Percentiles rank a stretch among this genome's conserved stretches.
Conservation (phyloP, 1,284 basidiomycete species). For the Apiotrichum akiyoshidainum region DNA sequence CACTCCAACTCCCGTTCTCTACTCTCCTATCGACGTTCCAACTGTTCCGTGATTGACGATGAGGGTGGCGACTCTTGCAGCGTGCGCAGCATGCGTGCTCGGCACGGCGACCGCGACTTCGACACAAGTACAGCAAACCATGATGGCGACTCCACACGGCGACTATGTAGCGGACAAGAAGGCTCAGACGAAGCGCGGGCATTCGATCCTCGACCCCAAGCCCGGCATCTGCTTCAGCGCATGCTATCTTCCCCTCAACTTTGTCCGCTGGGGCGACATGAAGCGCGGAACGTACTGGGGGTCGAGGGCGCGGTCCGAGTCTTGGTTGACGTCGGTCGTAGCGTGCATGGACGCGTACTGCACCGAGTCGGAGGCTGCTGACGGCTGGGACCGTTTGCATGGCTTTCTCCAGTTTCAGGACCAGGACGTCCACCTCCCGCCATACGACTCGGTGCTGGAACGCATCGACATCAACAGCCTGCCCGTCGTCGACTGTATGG, state of each 20-base stretch:
- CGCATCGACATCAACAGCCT: not conserved
- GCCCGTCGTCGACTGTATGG: slow-evolving; percentile 5
- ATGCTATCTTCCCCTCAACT: slow-evolving; percentile 13
- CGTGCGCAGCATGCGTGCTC: too few species aligned
- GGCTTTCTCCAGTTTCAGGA: not conserved
- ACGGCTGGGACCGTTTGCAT: slow-evolving; percentile 6
- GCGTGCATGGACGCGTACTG: slow-evolving; percentile 25
- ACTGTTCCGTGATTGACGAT: too few species aligned
- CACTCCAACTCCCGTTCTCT: too few species aligned
- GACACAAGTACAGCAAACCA: too few species aligned
- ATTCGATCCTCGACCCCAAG: slow-evolving; percentile 18
- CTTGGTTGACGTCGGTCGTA: slow-evolving; percentile 19
- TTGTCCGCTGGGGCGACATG: slow-evolving; percentile 9
- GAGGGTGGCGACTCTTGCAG: too few species aligned
- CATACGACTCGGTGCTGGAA: not conserved
- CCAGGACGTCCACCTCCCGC: not conserved
- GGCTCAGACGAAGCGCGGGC: not conserved
- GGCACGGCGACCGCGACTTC: too few species aligned
- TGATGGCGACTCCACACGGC: too few species aligned
- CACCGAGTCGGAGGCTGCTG: not conserved
- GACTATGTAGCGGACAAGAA: not conserved
- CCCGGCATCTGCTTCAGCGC: slow-evolving; percentile 5
- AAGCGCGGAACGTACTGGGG: slow-evolving; percentile 2
- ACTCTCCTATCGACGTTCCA: too few species aligned
- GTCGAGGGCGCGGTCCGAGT: not conserved